Evolutionary conservation across 441 rosid genomes (phyloP).

Genomic region (Caryocar brasiliense): DNA sequence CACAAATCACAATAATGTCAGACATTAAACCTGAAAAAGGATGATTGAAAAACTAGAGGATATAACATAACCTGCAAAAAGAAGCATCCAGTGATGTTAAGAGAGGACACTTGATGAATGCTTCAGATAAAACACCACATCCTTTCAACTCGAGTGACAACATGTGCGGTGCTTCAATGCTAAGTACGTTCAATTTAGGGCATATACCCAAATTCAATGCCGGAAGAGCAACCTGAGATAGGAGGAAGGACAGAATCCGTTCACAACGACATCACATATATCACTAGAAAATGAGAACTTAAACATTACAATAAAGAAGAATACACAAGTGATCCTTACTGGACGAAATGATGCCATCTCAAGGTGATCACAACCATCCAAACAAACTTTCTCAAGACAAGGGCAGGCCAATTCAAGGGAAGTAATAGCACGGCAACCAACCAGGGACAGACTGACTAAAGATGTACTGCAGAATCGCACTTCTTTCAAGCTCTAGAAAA

Average conservation of each 20-base stretch:
- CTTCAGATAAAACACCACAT: constrained; percentile 83
- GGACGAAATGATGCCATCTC: constrained; percentile 81
- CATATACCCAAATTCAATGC: constrained; percentile 86
- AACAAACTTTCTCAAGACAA: constrained; percentile 62
- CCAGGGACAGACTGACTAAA: constrained; percentile 75
- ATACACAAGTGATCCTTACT: constrained; percentile 46
- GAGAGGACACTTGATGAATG: constrained; percentile 70
- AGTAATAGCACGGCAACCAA: constrained; percentile 81
- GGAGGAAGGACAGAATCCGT: constrained; percentile 1
- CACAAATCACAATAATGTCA: constrained; percentile 8
- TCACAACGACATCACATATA: background rate
- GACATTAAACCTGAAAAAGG: background rate
- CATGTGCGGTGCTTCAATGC: constrained; percentile 73
- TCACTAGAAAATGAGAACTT: background rate
- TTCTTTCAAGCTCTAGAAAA: constrained; percentile 72
- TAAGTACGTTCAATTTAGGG: constrained; percentile 71
- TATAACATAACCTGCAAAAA: constrained; percentile 63
- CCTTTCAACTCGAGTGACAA: constrained; percentile 87
- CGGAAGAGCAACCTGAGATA: constrained; percentile 63
- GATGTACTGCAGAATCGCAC: constrained; percentile 71
- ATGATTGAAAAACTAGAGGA: constrained; percentile 1
- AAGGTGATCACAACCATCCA: constrained; percentile 97
- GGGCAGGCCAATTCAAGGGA: constrained; percentile 73
- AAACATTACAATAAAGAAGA: background rate
- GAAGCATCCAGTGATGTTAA: constrained; percentile 91